Evolutionary conservation across 108 stramenopile genomes (phyloP).

Genomic region (Skeletonema marinoi): DNA sequence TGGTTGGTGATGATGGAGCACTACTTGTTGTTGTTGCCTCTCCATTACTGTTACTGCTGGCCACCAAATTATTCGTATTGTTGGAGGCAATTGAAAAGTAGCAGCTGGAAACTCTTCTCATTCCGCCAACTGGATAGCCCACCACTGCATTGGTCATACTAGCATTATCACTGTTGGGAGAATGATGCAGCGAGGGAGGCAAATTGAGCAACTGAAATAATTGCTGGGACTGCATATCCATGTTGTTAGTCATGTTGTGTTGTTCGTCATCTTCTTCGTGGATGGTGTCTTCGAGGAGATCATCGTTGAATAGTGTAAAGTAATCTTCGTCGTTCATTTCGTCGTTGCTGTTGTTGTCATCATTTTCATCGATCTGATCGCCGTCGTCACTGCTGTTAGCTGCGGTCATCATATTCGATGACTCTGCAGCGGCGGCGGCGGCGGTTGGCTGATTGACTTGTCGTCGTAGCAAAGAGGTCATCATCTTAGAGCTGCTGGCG

Average conservation of each 20-base stretch:
- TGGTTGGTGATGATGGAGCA: conserved; percentile 2
- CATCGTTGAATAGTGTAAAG: neutral
- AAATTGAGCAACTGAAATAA: conserved; percentile 1
- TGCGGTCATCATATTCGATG: too few relatives aligned
- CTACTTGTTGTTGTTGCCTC: neutral
- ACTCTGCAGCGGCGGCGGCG: too few relatives aligned
- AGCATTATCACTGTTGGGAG: neutral
- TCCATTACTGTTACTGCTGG: neutral
- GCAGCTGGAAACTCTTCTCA: conserved; percentile 64
- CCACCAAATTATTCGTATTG: neutral
- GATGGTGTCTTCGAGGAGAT: neutral
- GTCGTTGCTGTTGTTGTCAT: too few relatives aligned
- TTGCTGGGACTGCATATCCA: neutral
- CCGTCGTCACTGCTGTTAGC: too few relatives aligned
- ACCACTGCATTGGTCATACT: neutral
- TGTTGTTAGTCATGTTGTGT: neutral
- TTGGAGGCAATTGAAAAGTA: conserved; percentile 67
- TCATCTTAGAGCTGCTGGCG: too few relatives aligned
- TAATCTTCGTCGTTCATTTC: neutral
- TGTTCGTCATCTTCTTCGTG: neutral
- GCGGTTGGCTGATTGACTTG: too few relatives aligned
- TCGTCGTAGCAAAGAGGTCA: too few relatives aligned
- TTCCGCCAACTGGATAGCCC: conserved; percentile 42
- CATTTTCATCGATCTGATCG: too few relatives aligned
- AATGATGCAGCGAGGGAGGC: neutral